Evolutionary conservation across 768 basidiomycete genomes (phyloP), one percentile per base, ranked within the genome.

Genomic region (Lentinus brumalis): DNA sequence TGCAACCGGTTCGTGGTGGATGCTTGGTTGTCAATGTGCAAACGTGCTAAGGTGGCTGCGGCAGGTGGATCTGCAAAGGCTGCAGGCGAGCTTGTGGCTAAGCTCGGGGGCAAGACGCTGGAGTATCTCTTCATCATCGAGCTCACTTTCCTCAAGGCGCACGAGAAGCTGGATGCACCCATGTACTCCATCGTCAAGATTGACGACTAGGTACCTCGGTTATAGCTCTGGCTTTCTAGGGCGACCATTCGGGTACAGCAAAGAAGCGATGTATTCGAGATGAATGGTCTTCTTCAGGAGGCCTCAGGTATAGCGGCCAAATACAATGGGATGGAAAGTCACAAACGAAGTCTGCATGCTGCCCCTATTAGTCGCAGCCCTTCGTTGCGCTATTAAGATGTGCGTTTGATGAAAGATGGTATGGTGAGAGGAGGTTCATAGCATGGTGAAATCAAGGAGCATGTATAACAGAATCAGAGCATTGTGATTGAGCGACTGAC

Each of bases 121-220:
- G 92, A 97, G 75, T 97, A 98, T 77, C 78, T 99, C 65, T 99
- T 99, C 79, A 87, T 98, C 74, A 88, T 97, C 62, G 92, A 95
- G 65, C 72, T 93, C 61, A 73, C 82, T 57, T 88, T 89, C 77
- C 79, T 94, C 68, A 87, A 91, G 67, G 93, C 89, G 8, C 72
- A 80, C 16, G 80, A 86, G 64, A 88, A 90, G 75, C 85, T 98
- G 64, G 84, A 93, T 69, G 94, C 93, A 35, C 92, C 94, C 2
- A 78, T 87, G 9, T 98, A 96, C 78, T 92, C 93, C 51, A 87
- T 98, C 73, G 79, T 97, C 61, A 85, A 97, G 74, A 77, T 81
- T 59, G 84, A 90, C 52, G 89, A 93, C 66, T 79, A 71, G 69
- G 68, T 61, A 26, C 7, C 21, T 26, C 21, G 21, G 21, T 26